Base-by-base conservation (phyloP, 2,329 filamentous ascomycete species). In the Monilinia laxa region DNA sequence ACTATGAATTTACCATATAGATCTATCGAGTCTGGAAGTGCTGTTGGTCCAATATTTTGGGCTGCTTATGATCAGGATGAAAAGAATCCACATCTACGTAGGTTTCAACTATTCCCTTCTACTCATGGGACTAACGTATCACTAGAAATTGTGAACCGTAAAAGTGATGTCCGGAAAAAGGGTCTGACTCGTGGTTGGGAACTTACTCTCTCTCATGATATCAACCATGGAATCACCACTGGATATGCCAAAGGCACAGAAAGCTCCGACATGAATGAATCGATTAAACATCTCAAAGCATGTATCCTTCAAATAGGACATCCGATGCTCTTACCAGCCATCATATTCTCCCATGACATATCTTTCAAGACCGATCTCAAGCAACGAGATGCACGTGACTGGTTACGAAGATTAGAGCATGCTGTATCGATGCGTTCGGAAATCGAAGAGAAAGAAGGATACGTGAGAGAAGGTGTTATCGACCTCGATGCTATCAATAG, bases 111-210 rank as follows among this genome's bases (percentile, higher is more conserved):
- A 42, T 53, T 25, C 25, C 51, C n/a, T 18, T 38, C 2, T 11
- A 35, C 18, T 28, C 6, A n/a, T 23, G 35, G 28, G 51, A n/a
- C 54, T 67, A 55, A 64, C 47, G 53, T 38, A 31, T 9, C n/a
- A 20, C 11, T 67, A 85, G 83, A 88, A 72, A 83, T 88, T 70
- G 81, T 88, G 67, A 85, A 86, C 73, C 84, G 86, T 71, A 88
- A 88, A 76, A 87, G 84, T n/a, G 86, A 88, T 72, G 86, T 88
- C 45, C 83, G 84, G 62, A 88, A 88, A 74, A 87, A 85, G 77
- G 85, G 85, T 69, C 81, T 80, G 73, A 88, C 86, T 20, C 83
- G 86, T 65, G 86, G 86, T 55, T 88, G 85, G 85, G 86, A 88
- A 77, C 79, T 87, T 65, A 86, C 86, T 79, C 81, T 88, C 49